Conservation (phyloP, 495 filamentous ascomycete species). For the Apiosordaria backusii region DNA sequence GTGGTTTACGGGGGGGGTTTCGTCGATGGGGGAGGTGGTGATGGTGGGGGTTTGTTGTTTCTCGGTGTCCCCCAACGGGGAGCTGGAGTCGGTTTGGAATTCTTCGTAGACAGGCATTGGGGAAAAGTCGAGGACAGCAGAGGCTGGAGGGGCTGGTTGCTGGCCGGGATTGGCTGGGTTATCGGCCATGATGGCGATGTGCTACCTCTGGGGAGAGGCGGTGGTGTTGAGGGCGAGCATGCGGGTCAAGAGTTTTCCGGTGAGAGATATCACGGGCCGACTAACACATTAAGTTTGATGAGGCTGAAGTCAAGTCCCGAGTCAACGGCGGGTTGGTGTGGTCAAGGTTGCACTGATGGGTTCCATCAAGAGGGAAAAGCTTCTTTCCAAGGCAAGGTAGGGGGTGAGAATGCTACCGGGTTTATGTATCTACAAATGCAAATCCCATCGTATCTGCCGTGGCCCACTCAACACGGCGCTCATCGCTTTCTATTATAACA, state of each 20-base stretch:
- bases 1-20: constrained; percentile 52
- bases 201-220: neutral
- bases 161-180: neutral
- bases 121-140: neutral
- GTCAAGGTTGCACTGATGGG: neutral
- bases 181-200: neutral
- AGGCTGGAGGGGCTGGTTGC: neutral
- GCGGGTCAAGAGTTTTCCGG: neutral
- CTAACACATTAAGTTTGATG: neutral
- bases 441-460: neutral
- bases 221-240: neutral
- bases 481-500: neutral
- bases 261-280: neutral
- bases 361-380: neutral
- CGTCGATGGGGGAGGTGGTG: constrained; percentile 34
- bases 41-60: constrained; percentile 5
- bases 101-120: neutral
- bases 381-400: too few species aligned
- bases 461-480: neutral
- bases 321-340: neutral
- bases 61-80: neutral
- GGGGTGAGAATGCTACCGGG: neutral
- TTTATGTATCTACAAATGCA: neutral
- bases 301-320: neutral
- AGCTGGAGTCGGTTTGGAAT: neutral